Base-by-base conservation (phyloP, 1,284 basidiomycete genomes). In the Inonotus obliquus region DNA sequence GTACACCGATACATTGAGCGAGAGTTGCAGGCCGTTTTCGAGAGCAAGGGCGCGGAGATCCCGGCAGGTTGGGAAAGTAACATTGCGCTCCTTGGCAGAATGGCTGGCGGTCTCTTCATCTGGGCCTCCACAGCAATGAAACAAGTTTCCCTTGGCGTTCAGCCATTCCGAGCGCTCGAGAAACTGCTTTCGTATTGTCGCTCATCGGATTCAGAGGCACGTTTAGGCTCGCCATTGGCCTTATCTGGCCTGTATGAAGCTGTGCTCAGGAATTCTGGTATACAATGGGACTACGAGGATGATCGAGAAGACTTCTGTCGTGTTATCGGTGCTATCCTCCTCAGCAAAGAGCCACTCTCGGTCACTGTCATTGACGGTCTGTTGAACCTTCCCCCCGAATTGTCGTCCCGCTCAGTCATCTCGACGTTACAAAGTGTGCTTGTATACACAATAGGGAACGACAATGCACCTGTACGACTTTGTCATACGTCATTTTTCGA, bases 111-210 rank as follows among this genome's bases (percentile, higher is more conserved):
- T 1, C 56, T 72, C 13, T 72, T 72, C 51, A 72, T 72, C 19
- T 72, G 70, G 55, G 68, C 70, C 6, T 57, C 66, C 17, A 72
- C 70, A 1, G 70, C 72, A 32, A 59, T 72, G 54, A 71, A 68
- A 35, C 9, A 54, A 17, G 41, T 60, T 6, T 29, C n/a, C 5
- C 23, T 19, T 44, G 13, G 21, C n/a, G 13, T 47, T 57, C n/a
- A 3, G 27, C 7, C 38, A 29, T 4, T 27, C 47, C 19, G 29
- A 57, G 29, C 14, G 21, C 21, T 19, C n/a, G n/a, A n/a, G n/a
- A n/a, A n/a, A n/a, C n/a, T n/a, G n/a, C n/a, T n/a, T n/a, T n/a
- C n/a, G n/a, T n/a, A n/a, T 57, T 11, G 23, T 57, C 23, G n/a
- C n/a, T n/a, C n/a, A n/a, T 45, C 38, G 6, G 11, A 57, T 45